A percentile compares a stretch with the other conserved stretches of the same genome.
Evolutionary conservation across 257 asterid genomes (phyloP).

Genomic region (Primulina tabacum): DNA sequence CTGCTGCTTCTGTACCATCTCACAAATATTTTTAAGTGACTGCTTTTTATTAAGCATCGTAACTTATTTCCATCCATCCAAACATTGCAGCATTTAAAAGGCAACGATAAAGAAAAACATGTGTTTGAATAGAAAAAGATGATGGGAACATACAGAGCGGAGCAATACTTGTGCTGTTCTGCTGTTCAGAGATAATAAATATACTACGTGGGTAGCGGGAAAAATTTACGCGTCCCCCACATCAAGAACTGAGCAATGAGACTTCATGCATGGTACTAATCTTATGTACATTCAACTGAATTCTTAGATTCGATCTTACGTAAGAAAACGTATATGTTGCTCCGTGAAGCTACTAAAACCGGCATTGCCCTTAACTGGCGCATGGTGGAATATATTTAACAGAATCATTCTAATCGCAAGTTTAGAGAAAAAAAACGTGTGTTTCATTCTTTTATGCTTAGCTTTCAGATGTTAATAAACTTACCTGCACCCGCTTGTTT

Average conservation of each 20-base stretch:
- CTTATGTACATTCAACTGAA: background rate
- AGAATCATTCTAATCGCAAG: no score
- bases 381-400: no score
- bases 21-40: background rate
- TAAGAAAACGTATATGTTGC: background rate
- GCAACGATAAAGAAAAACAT: background rate
- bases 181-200: no score
- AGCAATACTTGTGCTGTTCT: background rate
- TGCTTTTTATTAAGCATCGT: no score
- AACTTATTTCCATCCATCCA: background rate
- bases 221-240: background rate
- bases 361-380: background rate
- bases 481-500: conserved; percentile 89
- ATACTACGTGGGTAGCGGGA: background rate
- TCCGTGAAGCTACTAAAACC: background rate
- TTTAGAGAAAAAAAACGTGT: no score
- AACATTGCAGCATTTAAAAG: no score
- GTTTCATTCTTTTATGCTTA: no score
- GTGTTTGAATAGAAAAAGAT: no score
- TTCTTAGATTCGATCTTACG: background rate
- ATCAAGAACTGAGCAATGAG: background rate
- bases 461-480: background rate
- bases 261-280: background rate
- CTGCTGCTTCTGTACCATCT: background rate
- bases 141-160: no score